These are phyloP conservation scores for Salvia hispanica DNA, from an alignment of 257 asterid species.

Conservation along the genomic window DNA sequence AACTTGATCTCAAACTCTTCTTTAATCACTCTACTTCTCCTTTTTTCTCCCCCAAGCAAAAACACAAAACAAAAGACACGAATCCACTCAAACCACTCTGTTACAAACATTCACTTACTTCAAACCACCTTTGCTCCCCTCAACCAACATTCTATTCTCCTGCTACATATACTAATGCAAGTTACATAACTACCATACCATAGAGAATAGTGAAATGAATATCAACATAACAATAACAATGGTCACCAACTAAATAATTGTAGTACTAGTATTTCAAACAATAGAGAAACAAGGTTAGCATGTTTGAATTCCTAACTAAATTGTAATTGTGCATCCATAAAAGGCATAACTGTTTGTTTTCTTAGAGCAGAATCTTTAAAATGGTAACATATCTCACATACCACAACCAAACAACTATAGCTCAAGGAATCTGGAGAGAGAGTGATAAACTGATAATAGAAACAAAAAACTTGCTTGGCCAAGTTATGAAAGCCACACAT, in stretches of 20 bases:
- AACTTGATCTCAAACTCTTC: not conserved
- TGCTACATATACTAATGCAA: conserved; percentile 14
- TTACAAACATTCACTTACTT: conserved; percentile 5
- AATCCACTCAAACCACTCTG: not conserved
- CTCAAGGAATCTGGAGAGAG: not conserved
- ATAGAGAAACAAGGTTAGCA: not conserved
- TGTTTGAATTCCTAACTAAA: not conserved
- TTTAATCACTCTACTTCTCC: conserved; percentile 3
- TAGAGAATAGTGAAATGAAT: conserved; percentile 1
- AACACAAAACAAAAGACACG: not conserved
- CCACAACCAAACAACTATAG: not conserved
- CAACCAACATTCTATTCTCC: conserved; percentile 10
- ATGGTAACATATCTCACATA: not conserved
- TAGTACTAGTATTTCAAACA: not conserved
- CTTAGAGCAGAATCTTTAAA: not conserved
- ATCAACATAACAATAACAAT: no score
- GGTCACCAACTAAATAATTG: no score
- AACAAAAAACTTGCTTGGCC: not conserved
- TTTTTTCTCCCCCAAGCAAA: conserved; percentile 1
- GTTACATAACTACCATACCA: not conserved
- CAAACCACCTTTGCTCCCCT: not conserved
- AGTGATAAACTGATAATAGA: not conserved
- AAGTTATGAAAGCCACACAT: not conserved
- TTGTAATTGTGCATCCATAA: not conserved
- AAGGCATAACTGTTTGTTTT: not conserved